Base-by-base conservation (phyloP, 2,329 filamentous ascomycete genomes). In the Stagonosporopsis cucurbitacearum region DNA sequence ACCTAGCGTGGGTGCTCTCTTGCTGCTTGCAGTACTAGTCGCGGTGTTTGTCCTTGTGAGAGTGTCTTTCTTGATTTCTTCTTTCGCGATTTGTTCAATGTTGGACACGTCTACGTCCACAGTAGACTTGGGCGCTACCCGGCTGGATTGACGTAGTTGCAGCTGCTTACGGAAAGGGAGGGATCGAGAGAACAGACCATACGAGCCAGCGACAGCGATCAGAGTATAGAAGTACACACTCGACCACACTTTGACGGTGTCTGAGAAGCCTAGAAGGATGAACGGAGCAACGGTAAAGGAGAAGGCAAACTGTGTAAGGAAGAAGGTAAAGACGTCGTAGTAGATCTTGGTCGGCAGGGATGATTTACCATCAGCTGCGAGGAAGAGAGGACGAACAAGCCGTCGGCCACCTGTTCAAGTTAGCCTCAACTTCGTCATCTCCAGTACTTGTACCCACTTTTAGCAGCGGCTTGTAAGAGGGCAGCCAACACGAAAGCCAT, bases 381-480 rank as follows among this genome's bases (percentile, higher is more conserved):
- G 80, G 82, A 99, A 97, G 79, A 99, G 94, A 20, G 95, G 95
- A 1, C 95, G 92, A 56, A 98, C 78, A 69, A 94, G 85, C 50
- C 95, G 91, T 49, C 95, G 92, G 75, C 89, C 91, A 72, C 97
- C 93, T 97, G 58, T 3, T 8, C 47, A 0, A 44, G 45, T 60
- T 40, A 66, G 51, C 32, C 41, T 22, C 41, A 43, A 2, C 22
- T 8, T 15, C n/a, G 23, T 23, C 8, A n/a, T 9, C 15, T 6
- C 3, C 12, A 3, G 15, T 4, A 22, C 9, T 11, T n/a, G 3
- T 15, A 83, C 89, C 74, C 81, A 97, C 93, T 92, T 81, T 99
- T 99, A 51, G 95, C 93, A 17, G 88, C 88, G 2, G 92, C 97
- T 73, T 99, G 95, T 26, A 97, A 85, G 64, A 99, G 90, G 59